A percentile compares a stretch with the other conserved stretches of the same genome.
These are phyloP conservation scores for Leccinum subgranulosum DNA, from an alignment of 768 basidiomycete species.

Conservation along the genomic window DNA sequence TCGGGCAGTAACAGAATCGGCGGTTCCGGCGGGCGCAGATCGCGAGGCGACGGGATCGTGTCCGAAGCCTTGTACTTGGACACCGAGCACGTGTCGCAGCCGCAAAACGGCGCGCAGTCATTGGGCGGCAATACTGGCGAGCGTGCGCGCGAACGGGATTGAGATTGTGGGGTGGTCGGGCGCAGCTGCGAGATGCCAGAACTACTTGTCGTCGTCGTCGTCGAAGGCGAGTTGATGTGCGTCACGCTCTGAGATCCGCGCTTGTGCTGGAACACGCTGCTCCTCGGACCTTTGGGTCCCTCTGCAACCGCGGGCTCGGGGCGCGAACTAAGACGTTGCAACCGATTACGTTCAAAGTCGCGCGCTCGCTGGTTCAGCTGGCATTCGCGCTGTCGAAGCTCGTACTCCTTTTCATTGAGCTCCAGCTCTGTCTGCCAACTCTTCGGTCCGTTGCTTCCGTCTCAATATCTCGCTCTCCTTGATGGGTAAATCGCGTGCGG, in stretches of 20 bases:
- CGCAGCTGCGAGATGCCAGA: too few species aligned
- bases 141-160: too few species aligned
- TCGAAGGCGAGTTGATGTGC: slow-evolving; percentile 19
- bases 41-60: too few species aligned
- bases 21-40: too few species aligned
- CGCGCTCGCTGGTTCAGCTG: too few species aligned
- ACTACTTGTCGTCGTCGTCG: not conserved
- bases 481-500: slow-evolving; percentile 13
- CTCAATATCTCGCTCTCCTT: slow-evolving; percentile 28
- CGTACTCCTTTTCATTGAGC: slow-evolving; percentile 29
- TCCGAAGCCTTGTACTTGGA: too few species aligned
- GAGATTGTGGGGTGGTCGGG: too few species aligned
- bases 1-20: too few species aligned
- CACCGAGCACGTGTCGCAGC: too few species aligned
- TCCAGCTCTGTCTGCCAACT: slow-evolving; percentile 53
- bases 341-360: slow-evolving; percentile 57
- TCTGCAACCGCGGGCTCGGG: slow-evolving; percentile 30
- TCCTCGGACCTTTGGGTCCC: slow-evolving; percentile 26
- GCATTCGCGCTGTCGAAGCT: too few species aligned
- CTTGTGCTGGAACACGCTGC: slow-evolving; percentile 24
- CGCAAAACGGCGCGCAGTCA: too few species aligned
- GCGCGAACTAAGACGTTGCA: slow-evolving; percentile 37
- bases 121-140: too few species aligned
- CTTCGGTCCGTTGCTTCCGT: slow-evolving; percentile 11
- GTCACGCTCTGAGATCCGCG: slow-evolving; percentile 29